Evolutionary conservation across 495 filamentous ascomycete genomes (phyloP).

Genomic region (Hypoxylon trugodes): DNA sequence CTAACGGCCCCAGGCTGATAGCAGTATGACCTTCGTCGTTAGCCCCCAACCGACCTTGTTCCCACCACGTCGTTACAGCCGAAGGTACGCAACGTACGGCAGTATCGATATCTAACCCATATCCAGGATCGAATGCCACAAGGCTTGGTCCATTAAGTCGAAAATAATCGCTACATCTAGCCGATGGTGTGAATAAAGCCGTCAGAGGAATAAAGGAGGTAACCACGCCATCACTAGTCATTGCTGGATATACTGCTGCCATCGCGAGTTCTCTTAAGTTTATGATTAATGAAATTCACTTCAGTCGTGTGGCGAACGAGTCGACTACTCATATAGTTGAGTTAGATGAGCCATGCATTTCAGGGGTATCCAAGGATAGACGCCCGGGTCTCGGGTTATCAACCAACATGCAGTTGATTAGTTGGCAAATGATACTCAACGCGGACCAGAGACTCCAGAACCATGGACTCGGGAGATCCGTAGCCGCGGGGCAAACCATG

Average conservation of each 20-base stretch:
- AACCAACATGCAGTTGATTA: not conserved
- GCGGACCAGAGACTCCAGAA: not conserved
- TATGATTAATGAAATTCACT: not conserved
- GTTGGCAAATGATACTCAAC: not conserved
- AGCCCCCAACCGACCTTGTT: constrained; percentile 25
- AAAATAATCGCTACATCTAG: constrained; percentile 17
- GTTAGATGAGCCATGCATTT: not conserved
- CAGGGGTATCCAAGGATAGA: not conserved
- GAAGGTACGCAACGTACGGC: constrained; percentile 22
- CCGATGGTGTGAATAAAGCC: constrained; percentile 22
- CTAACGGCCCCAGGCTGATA: constrained; percentile 26
- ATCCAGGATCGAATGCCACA: constrained; percentile 33
- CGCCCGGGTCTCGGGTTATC: not conserved
- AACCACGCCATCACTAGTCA: constrained; percentile 18
- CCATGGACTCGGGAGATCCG: too few species aligned
- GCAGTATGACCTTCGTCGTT: constrained; percentile 23
- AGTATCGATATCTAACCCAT: constrained; percentile 32
- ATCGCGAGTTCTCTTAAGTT: not conserved
- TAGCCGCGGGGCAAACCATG: not conserved
- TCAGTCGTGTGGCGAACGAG: not conserved
- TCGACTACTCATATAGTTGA: not conserved
- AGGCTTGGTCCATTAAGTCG: constrained; percentile 32
- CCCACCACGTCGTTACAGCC: constrained; percentile 36
- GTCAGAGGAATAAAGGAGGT: constrained; percentile 34
- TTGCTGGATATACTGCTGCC: constrained; percentile 23